phyloP scores from a whole-genome alignment of 1,284 basidiomycete genomes.

The Ganoderma resinaceum region DNA sequence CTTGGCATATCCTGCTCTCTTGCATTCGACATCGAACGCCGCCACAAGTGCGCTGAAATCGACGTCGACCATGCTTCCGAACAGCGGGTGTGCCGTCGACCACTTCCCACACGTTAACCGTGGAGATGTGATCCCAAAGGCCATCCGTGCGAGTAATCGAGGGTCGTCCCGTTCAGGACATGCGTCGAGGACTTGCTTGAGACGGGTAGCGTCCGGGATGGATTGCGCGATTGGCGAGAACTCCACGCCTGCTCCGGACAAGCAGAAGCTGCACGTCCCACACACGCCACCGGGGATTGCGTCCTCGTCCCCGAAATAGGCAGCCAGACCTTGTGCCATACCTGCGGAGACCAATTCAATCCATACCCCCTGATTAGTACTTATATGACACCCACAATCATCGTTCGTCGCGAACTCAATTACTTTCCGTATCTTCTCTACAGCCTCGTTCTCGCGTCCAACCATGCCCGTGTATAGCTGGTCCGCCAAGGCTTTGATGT shows the following conservation, averaged over 20 bases:
- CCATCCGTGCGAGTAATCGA: conserved; percentile 55
- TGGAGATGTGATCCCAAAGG: conserved; percentile 56
- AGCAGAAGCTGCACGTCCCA: conserved; percentile 53
- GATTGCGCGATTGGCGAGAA: conserved; percentile 42
- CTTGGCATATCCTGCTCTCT: conserved; percentile 43
- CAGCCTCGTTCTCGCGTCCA: conserved; percentile 49
- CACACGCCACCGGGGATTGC: conserved; percentile 52
- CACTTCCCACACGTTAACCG: conserved; percentile 50
- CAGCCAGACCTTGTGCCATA: conserved; percentile 50
- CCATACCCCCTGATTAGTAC: background rate
- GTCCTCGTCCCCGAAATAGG: conserved; percentile 54
- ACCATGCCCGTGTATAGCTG: conserved; percentile 49
- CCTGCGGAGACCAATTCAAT: conserved; percentile 39
- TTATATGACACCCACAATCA: conserved; percentile 45
- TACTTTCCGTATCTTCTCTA: conserved; percentile 50
- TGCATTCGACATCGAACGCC: conserved; percentile 49
- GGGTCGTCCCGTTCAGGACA: conserved; percentile 59
- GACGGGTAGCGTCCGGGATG: conserved; percentile 41
- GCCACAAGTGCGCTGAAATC: conserved; percentile 47
- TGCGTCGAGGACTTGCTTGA: conserved; percentile 48
- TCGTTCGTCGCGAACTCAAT: conserved; percentile 52
- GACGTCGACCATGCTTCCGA: conserved; percentile 50
- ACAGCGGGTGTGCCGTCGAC: conserved; percentile 47
- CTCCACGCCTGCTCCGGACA: conserved; percentile 44
- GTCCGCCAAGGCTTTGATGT: conserved; percentile 46